Percentiles rank a stretch among this genome's conserved stretches.
These are phyloP conservation scores for Coniella lustricola DNA, from an alignment of 2,329 filamentous ascomycete species.

Conservation along the genomic window DNA sequence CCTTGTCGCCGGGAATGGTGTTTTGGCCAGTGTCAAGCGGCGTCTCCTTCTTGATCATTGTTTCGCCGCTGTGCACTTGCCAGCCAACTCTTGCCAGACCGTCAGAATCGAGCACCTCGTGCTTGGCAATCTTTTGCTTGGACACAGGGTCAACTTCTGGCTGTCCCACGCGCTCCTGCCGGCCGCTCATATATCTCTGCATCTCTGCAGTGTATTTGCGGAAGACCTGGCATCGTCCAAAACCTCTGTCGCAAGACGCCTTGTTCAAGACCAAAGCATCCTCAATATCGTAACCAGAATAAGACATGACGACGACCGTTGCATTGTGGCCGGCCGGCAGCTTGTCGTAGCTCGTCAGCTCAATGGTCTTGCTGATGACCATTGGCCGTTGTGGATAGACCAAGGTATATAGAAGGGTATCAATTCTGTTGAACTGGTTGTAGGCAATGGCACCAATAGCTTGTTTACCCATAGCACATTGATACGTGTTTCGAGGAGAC, in stretches of 20 bases:
- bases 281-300: conserved; percentile 98
- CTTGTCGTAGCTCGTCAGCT: conserved; percentile 95
- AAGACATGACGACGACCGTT: conserved; percentile 98
- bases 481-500: conserved; percentile 96
- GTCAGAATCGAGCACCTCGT: conserved; percentile 71
- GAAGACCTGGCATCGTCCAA: conserved; percentile 96
- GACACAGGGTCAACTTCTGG: conserved; percentile 56
- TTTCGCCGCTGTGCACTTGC: conserved; percentile 69
- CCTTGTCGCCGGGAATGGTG: conserved; percentile 61
- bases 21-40: conserved; percentile 71
- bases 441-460: conserved; percentile 97
- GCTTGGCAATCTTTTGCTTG: conserved; percentile 56
- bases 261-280: conserved; percentile 96
- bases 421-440: conserved; percentile 95
- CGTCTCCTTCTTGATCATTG: conserved; percentile 84
- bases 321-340: conserved; percentile 95
- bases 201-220: conserved; percentile 84
- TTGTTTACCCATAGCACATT: conserved; percentile 99
- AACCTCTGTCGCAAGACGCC: conserved; percentile 88
- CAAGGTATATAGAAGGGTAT: conserved; percentile 91
- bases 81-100: conserved; percentile 84
- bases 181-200: conserved; percentile 83
- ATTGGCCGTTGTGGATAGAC: conserved; percentile 97
- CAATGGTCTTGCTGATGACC: conserved; percentile 95
- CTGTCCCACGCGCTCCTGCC: conserved; percentile 56